A percentile compares a stretch with the other conserved stretches of the same genome.
phyloP scores from a whole-genome alignment of 257 asterid species.

The Rauvolfia tetraphylla region DNA sequence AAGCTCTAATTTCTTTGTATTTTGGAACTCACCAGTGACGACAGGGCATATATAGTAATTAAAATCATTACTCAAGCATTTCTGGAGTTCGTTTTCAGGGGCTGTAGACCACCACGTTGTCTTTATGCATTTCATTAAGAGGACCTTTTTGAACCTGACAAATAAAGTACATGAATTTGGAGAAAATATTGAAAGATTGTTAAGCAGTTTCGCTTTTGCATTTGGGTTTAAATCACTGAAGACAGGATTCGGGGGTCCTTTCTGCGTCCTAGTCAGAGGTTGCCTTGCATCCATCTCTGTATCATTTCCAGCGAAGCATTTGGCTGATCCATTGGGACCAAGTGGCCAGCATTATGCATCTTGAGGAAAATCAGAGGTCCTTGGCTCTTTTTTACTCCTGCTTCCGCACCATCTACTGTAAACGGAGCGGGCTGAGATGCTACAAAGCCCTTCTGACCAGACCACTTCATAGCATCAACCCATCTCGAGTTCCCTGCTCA shows the following conservation, averaged over 20 bases:
- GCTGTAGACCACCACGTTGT: too few relatives aligned
- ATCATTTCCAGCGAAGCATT: slow-evolving; percentile 60
- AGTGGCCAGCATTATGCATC: slow-evolving; percentile 64
- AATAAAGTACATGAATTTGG: background rate
- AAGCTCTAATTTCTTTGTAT: too few relatives aligned
- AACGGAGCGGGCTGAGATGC: slow-evolving; percentile 39
- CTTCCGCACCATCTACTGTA: slow-evolving; percentile 39
- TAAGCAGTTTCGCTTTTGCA: background rate
- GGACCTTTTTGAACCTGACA: background rate
- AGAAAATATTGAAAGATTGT: background rate
- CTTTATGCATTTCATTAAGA: too few relatives aligned
- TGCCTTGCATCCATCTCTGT: slow-evolving; percentile 52
- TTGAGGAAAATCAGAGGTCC: slow-evolving; percentile 66
- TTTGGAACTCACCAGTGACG: too few relatives aligned
- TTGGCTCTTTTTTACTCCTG: slow-evolving; percentile 43
- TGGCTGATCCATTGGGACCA: slow-evolving; percentile 92
- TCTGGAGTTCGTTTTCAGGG: too few relatives aligned
- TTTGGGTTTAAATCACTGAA: background rate
- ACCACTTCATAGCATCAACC: slow-evolving; percentile 66
- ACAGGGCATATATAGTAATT: too few relatives aligned
- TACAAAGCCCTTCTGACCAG: slow-evolving; percentile 37
- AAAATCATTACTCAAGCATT: too few relatives aligned
- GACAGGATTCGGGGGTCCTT: too few relatives aligned
- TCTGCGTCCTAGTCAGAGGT: background rate
- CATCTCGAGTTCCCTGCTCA: slow-evolving; percentile 64